phyloP scores from a whole-genome alignment of 768 basidiomycete genomes.

The Mycena crocata region DNA sequence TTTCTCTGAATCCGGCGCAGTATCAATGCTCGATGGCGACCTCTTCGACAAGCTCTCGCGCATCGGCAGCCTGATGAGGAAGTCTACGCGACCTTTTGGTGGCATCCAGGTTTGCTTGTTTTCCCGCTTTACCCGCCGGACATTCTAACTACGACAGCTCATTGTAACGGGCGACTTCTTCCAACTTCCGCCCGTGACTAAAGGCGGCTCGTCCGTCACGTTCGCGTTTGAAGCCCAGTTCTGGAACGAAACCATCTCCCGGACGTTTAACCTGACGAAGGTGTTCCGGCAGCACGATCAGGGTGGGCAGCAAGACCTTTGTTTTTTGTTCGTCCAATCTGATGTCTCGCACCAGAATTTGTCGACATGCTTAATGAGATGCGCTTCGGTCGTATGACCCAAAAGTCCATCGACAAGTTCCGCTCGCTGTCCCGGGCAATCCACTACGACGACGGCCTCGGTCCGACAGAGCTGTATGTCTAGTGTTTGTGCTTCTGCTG shows the following conservation, averaged over 20 bases:
- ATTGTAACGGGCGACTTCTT: constrained; percentile 98
- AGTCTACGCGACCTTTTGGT: constrained; percentile 82
- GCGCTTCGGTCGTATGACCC: constrained; percentile 85
- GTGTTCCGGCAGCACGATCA: not conserved
- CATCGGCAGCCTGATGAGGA: constrained; percentile 75
- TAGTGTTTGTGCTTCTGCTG: not conserved
- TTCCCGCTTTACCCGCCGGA: not conserved
- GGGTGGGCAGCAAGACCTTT: constrained; percentile 83
- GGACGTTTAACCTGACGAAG: constrained; percentile 89
- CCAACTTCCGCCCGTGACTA: constrained; percentile 93
- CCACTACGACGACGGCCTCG: constrained; percentile 82
- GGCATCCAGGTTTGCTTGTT: constrained; percentile 82
- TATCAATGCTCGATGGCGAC: constrained; percentile 97
- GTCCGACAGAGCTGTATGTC: constrained; percentile 89
- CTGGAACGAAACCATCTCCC: constrained; percentile 81
- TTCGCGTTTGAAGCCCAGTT: constrained; percentile 92
- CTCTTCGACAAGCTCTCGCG: constrained; percentile 90
- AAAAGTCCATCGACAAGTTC: constrained; percentile 78
- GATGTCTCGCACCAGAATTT: constrained; percentile 67
- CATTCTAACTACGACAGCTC: constrained; percentile 58
- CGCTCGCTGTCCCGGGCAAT: constrained; percentile 76
- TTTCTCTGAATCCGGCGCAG: constrained; percentile 53
- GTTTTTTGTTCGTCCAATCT: constrained; percentile 54
- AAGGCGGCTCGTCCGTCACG: constrained; percentile 67
- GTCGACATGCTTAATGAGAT: constrained; percentile 98